Conservation (phyloP, 2,329 filamentous ascomycete genomes). For the Fusarium coicis region DNA sequence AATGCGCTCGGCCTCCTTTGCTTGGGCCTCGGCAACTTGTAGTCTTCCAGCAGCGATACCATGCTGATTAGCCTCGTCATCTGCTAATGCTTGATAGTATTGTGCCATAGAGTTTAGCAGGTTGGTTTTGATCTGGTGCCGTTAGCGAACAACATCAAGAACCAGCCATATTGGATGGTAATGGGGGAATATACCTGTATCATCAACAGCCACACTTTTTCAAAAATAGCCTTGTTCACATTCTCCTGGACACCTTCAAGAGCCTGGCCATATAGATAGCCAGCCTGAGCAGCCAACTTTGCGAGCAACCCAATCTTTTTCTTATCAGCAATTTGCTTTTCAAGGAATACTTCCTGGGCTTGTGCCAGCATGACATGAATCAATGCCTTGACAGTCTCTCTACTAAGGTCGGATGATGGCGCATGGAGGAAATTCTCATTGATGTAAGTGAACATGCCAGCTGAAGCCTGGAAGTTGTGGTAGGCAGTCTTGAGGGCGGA, state of each 20-base stretch:
- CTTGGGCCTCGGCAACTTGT: constrained; percentile 80
- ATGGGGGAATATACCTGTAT: constrained; percentile 67
- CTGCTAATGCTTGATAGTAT: constrained; percentile 91
- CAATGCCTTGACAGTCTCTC: constrained; percentile 94
- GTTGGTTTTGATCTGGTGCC: constrained; percentile 76
- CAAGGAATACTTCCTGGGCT: constrained; percentile 95
- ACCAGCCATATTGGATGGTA: neutral
- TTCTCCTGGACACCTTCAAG: constrained; percentile 93
- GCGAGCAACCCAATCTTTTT: constrained; percentile 94
- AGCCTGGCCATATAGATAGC: constrained; percentile 87
- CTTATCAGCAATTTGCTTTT: constrained; percentile 91
- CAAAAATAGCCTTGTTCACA: constrained; percentile 89
- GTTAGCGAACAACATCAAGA: constrained; percentile 21
- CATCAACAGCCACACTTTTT: constrained; percentile 90
- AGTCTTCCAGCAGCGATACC: constrained; percentile 86
- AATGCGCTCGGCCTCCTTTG: constrained; percentile 80
- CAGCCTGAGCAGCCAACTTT: constrained; percentile 91
- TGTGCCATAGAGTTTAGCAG: constrained; percentile 88
- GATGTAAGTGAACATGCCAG: constrained; percentile 99
- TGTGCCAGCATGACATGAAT: constrained; percentile 95
- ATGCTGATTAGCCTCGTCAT: constrained; percentile 88
- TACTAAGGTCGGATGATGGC: constrained; percentile 92
- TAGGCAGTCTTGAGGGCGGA: constrained; percentile 95
- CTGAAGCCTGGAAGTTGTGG: constrained; percentile 97
- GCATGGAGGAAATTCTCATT: constrained; percentile 99